Evolutionary conservation across 805 yeast species (phyloP), one percentile per base, ranked within the genome.

Genomic region (Phaffomyces thermotolerans): DNA sequence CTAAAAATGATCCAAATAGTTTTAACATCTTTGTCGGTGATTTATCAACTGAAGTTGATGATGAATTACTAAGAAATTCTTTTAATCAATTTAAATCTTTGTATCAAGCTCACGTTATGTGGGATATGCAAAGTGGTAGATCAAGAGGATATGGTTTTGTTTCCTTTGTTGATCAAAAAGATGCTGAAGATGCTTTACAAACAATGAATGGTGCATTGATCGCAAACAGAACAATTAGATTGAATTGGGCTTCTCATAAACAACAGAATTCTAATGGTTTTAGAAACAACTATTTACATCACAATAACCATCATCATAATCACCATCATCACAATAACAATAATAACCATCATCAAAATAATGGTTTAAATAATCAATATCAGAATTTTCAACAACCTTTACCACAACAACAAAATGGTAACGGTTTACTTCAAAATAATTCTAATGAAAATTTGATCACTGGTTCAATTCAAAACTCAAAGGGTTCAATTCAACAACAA

Each of bases 61-160:
- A 89, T 63, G 95, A 84, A 51, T 59, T 76, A 15, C 71, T 88
- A 49, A 69, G 69, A 41, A 65, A 62, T 36, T 70, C 83, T 12
- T 88, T 88, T 58, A 52, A 67, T 6, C 67, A 69, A 44, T 84
- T 75, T 60, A 68, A 70, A 15, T 74, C 88, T 1, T 67, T 84
- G 54, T 67, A 77, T 38, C 93, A 85, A 61, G 96, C 95, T 12
- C 89, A 88, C 53, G 96, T 88, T 29, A 89, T 88, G 96, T 88
- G 96, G 96, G 96, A 89, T 61, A 86, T 87, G 95, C 90, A 85
- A 61, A 83, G 93, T 23, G 93, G 95, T 36, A 73, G 95, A 59
- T 86, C 95, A 3, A 73, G 96, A 65, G 95, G 96, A 32, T 88
- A 88, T 58, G 96, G 96, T 3, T 88, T 89, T 63, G 93, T 87